Conservation (phyloP, 805 yeast species). For the Cyberlindnera samutprakarnensis region DNA sequence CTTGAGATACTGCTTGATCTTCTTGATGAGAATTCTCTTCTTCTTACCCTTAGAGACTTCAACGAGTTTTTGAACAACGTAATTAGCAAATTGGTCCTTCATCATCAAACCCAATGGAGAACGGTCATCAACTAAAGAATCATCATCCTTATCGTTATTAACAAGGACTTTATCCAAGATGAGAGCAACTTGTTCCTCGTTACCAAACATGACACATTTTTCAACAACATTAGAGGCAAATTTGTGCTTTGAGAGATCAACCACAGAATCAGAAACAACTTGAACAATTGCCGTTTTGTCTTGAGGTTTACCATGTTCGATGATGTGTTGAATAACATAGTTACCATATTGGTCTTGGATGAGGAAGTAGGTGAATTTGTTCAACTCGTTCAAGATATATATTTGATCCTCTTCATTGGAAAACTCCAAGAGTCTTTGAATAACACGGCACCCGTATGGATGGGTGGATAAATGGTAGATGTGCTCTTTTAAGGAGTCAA, state of each 20-base stretch:
- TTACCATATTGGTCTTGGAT: slow-evolving; percentile 97
- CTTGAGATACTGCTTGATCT: slow-evolving; percentile 74
- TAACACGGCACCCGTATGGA: slow-evolving; percentile 96
- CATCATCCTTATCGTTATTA: slow-evolving; percentile 32
- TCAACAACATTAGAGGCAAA: slow-evolving; percentile 98
- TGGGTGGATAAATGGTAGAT: slow-evolving; percentile 87
- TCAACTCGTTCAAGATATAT: slow-evolving; percentile 62
- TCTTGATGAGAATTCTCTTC: slow-evolving; percentile 59
- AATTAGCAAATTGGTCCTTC: slow-evolving; percentile 97
- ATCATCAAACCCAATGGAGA: slow-evolving; percentile 84
- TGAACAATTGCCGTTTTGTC: slow-evolving; percentile 58
- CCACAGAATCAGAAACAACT: slow-evolving; percentile 64
- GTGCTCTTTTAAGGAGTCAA: slow-evolving; percentile 58
- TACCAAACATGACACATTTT: slow-evolving; percentile 76
- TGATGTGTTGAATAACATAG: slow-evolving; percentile 92
- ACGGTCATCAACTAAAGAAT: slow-evolving; percentile 46
- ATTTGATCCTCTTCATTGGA: slow-evolving; percentile 60
- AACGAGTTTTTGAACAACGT: slow-evolving; percentile 91
- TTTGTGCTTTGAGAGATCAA: slow-evolving; percentile 87
- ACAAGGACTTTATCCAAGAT: slow-evolving; percentile 63
- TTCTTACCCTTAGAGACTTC: slow-evolving; percentile 70
- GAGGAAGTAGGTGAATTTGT: slow-evolving; percentile 61
- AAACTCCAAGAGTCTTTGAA: slow-evolving; percentile 84
- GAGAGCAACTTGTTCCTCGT: slow-evolving; percentile 48
- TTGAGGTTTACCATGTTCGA: slow-evolving; percentile 66